phyloP scores from a whole-genome alignment of 495 filamentous ascomycete genomes.

The Penicillium desertorum region DNA sequence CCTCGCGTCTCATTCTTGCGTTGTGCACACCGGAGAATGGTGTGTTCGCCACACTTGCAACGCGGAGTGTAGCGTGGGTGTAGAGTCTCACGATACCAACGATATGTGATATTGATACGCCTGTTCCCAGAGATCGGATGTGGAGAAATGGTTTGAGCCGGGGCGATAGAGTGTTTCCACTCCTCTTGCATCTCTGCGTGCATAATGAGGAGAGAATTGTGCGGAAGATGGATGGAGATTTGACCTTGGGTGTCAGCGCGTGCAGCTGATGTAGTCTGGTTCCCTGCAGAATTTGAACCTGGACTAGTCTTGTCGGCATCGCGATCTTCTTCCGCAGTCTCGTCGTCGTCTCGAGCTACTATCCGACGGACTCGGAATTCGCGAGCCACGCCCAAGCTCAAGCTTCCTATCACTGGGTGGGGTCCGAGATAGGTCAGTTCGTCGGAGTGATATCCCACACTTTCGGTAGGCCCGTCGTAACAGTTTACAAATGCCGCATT shows the following conservation, averaged over 20 bases:
- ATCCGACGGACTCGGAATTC: slow-evolving; percentile 86
- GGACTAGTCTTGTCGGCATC: slow-evolving; percentile 10
- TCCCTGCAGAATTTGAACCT: background rate
- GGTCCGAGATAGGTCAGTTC: slow-evolving; percentile 93
- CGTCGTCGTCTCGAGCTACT: slow-evolving; percentile 51
- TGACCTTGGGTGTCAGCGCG: slow-evolving; percentile 69
- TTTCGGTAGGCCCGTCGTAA: slow-evolving; percentile 76
- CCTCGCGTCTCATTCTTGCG: slow-evolving; percentile 71
- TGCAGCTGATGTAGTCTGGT: slow-evolving; percentile 25
- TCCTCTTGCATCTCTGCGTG: slow-evolving; percentile 75
- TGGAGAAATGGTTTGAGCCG: slow-evolving; percentile 70
- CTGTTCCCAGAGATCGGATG: slow-evolving; percentile 78
- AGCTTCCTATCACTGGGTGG: slow-evolving; percentile 78
- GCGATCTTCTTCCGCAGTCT: slow-evolving; percentile 15
- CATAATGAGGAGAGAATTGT: slow-evolving; percentile 93
- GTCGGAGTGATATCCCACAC: slow-evolving; percentile 88
- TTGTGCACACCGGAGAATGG: slow-evolving; percentile 76
- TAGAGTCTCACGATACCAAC: slow-evolving; percentile 73
- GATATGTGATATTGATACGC: slow-evolving; percentile 92
- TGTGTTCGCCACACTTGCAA: slow-evolving; percentile 67
- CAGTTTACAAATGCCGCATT: slow-evolving; percentile 95
- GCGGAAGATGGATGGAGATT: slow-evolving; percentile 86
- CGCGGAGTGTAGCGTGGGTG: slow-evolving; percentile 62
- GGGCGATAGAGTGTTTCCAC: slow-evolving; percentile 65
- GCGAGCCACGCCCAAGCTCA: slow-evolving; percentile 83